Evolutionary conservation across 2,329 filamentous ascomycete species (phyloP).

Genomic region (Cladobotryum mycophilum): DNA sequence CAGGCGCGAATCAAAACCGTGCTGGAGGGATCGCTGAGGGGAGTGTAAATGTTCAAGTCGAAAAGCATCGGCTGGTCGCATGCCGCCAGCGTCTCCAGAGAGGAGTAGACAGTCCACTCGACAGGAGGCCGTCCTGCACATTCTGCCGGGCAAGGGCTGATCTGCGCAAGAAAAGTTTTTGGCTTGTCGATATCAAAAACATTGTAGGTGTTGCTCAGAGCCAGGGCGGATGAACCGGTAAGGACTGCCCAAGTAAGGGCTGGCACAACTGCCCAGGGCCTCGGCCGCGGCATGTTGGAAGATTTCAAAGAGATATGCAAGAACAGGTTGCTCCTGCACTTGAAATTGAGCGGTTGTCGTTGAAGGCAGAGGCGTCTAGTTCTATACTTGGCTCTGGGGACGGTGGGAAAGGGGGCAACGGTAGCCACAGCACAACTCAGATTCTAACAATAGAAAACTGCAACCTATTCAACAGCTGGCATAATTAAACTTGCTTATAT

Average conservation of each 20-base stretch:
- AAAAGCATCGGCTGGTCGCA: constrained; percentile 7
- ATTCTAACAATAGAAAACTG: no score
- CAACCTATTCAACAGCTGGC: no score
- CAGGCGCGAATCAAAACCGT: constrained; percentile 5
- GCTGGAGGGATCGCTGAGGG: background rate
- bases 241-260: background rate
- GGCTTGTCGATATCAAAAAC: background rate
- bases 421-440: no score
- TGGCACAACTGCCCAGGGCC: background rate
- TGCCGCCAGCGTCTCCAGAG: background rate
- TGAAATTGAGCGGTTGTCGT: no score
- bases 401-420: no score
- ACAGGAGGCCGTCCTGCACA: background rate
- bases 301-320: background rate
- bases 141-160: background rate
- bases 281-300: background rate
- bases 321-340: no score
- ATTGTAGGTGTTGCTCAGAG: background rate
- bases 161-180: background rate
- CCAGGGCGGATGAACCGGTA: background rate
- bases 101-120: constrained; percentile 6
- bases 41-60: constrained; percentile 2
- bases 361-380: no score
- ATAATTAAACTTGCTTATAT: no score
- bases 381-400: no score